A percentile compares a stretch with the other conserved stretches of the same genome.
These are phyloP conservation scores for Castanea mollissima DNA, from an alignment of 306 rosid species.

Conservation along the genomic window DNA sequence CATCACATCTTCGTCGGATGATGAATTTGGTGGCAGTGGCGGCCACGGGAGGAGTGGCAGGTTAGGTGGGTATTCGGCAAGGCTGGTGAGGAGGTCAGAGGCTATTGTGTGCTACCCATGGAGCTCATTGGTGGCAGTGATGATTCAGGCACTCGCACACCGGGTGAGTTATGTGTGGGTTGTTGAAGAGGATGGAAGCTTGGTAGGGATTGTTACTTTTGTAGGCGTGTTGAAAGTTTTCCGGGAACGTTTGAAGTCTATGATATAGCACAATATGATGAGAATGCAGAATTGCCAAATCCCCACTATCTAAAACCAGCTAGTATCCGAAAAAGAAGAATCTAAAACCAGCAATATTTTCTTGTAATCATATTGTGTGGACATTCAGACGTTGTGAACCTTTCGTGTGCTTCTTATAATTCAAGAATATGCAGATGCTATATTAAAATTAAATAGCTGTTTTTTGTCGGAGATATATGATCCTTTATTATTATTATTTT, in stretches of 20 bases:
- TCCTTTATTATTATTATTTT: too few species aligned
- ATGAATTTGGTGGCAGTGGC: conserved; percentile 36
- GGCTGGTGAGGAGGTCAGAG: conserved; percentile 60
- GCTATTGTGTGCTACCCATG: conserved; percentile 69
- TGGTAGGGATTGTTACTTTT: conserved; percentile 70
- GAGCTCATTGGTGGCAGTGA: conserved; percentile 87
- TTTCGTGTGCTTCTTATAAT: too few species aligned
- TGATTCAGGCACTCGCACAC: conserved; percentile 81
- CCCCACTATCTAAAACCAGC: background rate
- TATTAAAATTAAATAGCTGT: too few species aligned
- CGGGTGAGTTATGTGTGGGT: conserved; percentile 85
- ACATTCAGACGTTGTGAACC: background rate
- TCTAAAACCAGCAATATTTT: background rate
- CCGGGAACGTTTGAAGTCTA: conserved; percentile 51
- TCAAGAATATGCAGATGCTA: too few species aligned
- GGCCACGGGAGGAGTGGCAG: conserved; percentile 44
- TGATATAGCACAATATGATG: conserved; percentile 18
- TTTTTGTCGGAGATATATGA: too few species aligned
- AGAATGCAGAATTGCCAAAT: background rate
- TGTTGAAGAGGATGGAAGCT: conserved; percentile 64
- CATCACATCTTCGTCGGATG: conserved; percentile 66
- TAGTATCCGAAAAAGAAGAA: background rate
- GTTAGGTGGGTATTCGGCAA: conserved; percentile 48
- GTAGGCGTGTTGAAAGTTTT: conserved; percentile 61
- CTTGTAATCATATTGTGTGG: background rate